Evolutionary conservation across 129 eudicot genomes (phyloP).

Genomic region (Escallonia rubra): DNA sequence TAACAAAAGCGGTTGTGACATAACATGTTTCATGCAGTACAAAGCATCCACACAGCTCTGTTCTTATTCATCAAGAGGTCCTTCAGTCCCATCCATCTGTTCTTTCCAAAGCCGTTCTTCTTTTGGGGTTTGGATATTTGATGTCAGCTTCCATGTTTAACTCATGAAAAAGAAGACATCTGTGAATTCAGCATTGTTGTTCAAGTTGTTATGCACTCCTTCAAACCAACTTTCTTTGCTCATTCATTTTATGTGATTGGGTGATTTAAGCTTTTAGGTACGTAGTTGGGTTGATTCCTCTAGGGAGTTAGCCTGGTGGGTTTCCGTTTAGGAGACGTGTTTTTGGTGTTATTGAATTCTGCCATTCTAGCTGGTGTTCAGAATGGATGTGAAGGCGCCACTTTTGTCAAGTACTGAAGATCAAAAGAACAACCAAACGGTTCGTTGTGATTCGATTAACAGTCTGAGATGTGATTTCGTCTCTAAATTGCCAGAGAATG

Average conservation of each 20-base stretch:
- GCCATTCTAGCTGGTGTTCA: not conserved
- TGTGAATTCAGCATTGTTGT: not conserved
- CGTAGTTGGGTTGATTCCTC: not conserved
- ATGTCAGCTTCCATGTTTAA: not conserved
- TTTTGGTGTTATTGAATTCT: not conserved
- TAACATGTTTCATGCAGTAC: not conserved
- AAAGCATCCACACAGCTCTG: not conserved
- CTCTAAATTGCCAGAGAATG: slow-evolving; percentile 54
- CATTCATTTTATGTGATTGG: not conserved
- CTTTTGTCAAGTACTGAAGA: slow-evolving; percentile 35
- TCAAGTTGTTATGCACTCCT: not conserved
- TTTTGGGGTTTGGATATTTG: no score
- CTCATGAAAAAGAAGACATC: not conserved
- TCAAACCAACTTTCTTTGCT: not conserved
- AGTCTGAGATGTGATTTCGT: slow-evolving; percentile 47
- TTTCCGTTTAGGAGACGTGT: not conserved
- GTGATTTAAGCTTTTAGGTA: not conserved
- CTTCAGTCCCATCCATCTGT: no score
- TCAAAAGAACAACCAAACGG: slow-evolving; percentile 10
- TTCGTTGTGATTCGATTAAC: slow-evolving; percentile 30
- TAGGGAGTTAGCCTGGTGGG: not conserved
- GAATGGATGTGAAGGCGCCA: slow-evolving; percentile 57
- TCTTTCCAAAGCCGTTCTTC: no score
- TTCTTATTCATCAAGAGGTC: not conserved
- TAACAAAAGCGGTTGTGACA: not conserved